Conservation (phyloP, 1,139 yeast species). For the Yamadazyma taylorii region DNA sequence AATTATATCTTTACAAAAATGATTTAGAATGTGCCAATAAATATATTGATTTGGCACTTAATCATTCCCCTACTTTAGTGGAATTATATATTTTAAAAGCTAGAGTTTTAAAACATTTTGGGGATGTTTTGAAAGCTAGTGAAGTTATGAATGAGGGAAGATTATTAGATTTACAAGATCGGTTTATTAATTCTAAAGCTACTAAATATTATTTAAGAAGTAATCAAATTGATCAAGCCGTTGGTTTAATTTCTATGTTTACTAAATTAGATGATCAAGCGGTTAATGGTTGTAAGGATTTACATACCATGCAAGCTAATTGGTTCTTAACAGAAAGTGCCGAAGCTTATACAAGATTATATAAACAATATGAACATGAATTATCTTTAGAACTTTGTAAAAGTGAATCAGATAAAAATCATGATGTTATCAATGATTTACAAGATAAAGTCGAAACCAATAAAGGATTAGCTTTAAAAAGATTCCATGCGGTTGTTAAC, state of each 20-base stretch:
- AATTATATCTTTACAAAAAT: conserved; percentile 60
- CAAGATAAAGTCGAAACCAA: conserved; percentile 40
- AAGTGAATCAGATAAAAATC: conserved; percentile 14
- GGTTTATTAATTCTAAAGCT: conserved; percentile 87
- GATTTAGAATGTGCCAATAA: conserved; percentile 54
- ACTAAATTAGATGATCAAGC: conserved; percentile 77
- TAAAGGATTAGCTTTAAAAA: conserved; percentile 76
- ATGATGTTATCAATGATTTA: conserved; percentile 32
- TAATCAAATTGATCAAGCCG: conserved; percentile 73
- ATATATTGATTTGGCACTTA: conserved; percentile 62
- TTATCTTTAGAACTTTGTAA: conserved; percentile 8
- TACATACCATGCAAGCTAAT: conserved; percentile 87
- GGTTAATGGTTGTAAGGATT: conserved; percentile 79
- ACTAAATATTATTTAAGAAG: conserved; percentile 84
- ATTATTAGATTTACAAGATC: conserved; percentile 77
- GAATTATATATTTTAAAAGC: conserved; percentile 83
- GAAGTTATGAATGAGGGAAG: conserved; percentile 69
- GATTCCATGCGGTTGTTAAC: conserved; percentile 67
- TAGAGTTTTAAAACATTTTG: conserved; percentile 71
- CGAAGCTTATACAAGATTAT: conserved; percentile 60
- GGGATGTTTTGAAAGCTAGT: conserved; percentile 62
- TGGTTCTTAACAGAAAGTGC: conserved; percentile 90
- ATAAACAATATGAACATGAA: conserved; percentile 24
- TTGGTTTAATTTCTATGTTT: conserved; percentile 72
- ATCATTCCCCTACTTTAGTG: conserved; percentile 78